A percentile compares a stretch with the other conserved stretches of the same genome.
phyloP scores from a whole-genome alignment of 2,329 filamentous ascomycete genomes.

The Ascochyta pisi region DNA sequence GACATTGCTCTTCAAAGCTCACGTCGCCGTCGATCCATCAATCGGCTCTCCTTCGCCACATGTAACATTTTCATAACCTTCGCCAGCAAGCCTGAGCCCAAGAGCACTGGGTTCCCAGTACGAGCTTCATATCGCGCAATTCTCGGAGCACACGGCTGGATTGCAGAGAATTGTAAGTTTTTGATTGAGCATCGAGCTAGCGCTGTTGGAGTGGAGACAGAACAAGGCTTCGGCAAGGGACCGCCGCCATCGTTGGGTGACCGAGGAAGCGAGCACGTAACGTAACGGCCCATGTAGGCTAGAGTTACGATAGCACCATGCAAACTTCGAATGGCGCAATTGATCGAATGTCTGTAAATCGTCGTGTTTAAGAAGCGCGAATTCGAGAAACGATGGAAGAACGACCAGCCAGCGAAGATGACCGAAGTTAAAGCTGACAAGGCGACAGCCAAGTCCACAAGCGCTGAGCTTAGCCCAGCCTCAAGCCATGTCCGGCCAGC shows the following conservation, averaged over 20 bases:
- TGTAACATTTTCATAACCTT: neutral
- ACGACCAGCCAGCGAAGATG: conserved; percentile 12
- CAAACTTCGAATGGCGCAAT: conserved; percentile 19
- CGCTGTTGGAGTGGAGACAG: conserved; percentile 7
- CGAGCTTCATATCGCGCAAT: neutral
- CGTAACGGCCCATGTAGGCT: conserved; percentile 1
- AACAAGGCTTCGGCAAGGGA: neutral
- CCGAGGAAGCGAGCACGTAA: conserved; percentile 13
- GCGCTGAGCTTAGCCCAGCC: conserved; percentile 20
- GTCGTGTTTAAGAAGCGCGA: conserved; percentile 7
- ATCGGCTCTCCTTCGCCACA: neutral
- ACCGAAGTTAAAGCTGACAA: conserved; percentile 20
- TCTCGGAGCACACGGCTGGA: neutral
- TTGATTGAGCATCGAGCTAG: conserved; percentile 14
- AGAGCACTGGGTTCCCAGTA: neutral
- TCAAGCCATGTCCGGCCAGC: conserved; percentile 12
- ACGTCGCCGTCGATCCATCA: neutral
- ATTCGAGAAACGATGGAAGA: neutral
- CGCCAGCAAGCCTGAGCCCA: neutral
- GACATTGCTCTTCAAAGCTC: neutral
- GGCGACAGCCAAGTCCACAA: conserved; percentile 20
- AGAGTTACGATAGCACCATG: conserved; percentile 12
- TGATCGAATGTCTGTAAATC: neutral
- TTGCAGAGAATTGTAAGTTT: conserved; percentile 5
- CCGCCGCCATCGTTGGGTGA: conserved; percentile 7